Evolutionary conservation across 345 rosid species (phyloP), one percentile per base, ranked within the genome.

Genomic region (Reutealis trisperma): DNA sequence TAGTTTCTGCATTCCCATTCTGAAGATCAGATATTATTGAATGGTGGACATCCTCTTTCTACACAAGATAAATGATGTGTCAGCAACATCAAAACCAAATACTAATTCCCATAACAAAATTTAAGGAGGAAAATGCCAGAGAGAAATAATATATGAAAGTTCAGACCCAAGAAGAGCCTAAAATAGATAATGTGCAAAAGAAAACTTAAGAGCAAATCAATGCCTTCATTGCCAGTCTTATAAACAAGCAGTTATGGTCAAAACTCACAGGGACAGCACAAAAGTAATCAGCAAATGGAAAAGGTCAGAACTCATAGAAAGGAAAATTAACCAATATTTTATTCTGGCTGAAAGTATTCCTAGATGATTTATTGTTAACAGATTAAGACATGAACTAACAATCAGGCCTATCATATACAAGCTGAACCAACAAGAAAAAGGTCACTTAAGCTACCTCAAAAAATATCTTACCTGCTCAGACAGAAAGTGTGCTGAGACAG

Each of bases 41-140:
- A 87, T 93, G 98, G 83, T 96, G 99, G 75, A 96, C 98, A 85
- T 96, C 98, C 88, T 96, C 99, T 85, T 93, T 96, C 98, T 96
- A 88, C 72, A 82, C 8, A 81, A 73, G 66, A 83, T 8, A 37
- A 72, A 72, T 16, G 47, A 68, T 25, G 10, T 34, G 37, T 52
- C 55, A 81, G 79, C 64, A 70, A 64, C 25, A 52, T 67, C 70
- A 78, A 67, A 41, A 27, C 58, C 8, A 67, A 66, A 74, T 19
- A 11, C 21, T 5, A 62, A 44, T 54, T 32, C 21, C 73, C 34
- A 73, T 57, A 24, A 54, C 71, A 34, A 34, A 11, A 73, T 54
- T 16, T 32, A 49, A 75, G 6, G 75, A 68, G 67, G 60, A 64
- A 16, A 27, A 60, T n/a, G 44, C 65, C 14, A 57, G 59, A 49